These are phyloP conservation scores for Colletotrichum sp. DNA, from an alignment of 2,329 filamentous ascomycete genomes.

Conservation along the genomic window DNA sequence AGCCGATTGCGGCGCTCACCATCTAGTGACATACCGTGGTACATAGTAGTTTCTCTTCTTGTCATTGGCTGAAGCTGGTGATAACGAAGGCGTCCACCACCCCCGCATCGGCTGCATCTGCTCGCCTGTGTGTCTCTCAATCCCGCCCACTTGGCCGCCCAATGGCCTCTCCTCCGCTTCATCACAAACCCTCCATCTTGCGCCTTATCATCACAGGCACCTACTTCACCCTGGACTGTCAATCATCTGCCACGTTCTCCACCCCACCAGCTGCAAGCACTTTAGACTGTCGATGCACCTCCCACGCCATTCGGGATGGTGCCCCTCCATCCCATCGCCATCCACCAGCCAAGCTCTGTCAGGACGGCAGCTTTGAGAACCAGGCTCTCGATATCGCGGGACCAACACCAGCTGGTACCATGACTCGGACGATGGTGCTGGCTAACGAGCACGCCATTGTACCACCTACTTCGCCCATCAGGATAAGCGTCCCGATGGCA, in stretches of 20 bases:
- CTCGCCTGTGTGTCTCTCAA: background rate
- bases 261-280: background rate
- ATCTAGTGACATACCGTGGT: background rate
- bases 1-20: conserved; percentile 7
- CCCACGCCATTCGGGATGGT: background rate
- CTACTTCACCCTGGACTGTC: background rate
- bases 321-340: background rate
- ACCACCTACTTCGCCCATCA: background rate
- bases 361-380: background rate
- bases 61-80: background rate
- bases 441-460: background rate
- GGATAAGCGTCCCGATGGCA: background rate
- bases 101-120: background rate
- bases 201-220: background rate
- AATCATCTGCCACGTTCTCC: background rate
- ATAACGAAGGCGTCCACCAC: background rate
- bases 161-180: background rate
- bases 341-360: background rate
- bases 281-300: background rate
- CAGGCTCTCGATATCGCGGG: background rate
- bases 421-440: background rate
- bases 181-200: background rate
- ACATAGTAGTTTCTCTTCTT: background rate
- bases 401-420: background rate
- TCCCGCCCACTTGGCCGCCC: background rate